Evolutionary conservation across 768 basidiomycete species (phyloP).

Genomic region (Cystobasidium ongulense): DNA sequence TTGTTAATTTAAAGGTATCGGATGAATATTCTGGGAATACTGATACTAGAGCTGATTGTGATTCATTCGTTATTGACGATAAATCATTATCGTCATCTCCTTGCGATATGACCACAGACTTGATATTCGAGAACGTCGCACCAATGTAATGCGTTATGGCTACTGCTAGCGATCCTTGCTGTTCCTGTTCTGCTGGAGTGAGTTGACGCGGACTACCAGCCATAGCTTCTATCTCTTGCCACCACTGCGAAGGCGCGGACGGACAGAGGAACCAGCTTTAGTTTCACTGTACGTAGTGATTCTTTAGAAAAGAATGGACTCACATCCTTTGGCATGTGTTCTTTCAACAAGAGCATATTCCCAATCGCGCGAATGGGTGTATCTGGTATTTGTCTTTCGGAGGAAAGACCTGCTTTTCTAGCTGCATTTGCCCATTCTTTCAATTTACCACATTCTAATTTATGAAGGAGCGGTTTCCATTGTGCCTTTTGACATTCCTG

Average conservation of each 20-base stretch:
- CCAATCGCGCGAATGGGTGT: conserved; percentile 74
- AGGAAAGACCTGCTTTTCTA: not conserved
- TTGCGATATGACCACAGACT: no score
- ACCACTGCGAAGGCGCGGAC: not conserved
- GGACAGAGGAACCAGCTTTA: not conserved
- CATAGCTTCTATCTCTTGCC: conserved; percentile 8
- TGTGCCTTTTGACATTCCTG: conserved; percentile 25
- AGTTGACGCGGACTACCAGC: conserved; percentile 28
- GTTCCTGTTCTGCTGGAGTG: conserved; percentile 36
- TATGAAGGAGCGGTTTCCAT: conserved; percentile 19
- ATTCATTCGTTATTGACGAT: no score
- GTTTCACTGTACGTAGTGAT: no score
- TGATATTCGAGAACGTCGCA: conserved; percentile 28
- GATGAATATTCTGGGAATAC: conserved; percentile 41
- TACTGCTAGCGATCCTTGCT: conserved; percentile 41
- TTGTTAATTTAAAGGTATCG: not conserved
- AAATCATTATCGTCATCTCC: no score
- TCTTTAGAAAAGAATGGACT: not conserved
- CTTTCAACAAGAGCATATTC: conserved; percentile 51
- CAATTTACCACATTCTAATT: conserved; percentile 15
- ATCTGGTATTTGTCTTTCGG: conserved; percentile 49
- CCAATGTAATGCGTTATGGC: conserved; percentile 43
- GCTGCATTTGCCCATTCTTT: conserved; percentile 4
- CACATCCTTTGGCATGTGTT: not conserved
- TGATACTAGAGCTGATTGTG: conserved; percentile 41